Evolutionary conservation across 2,329 filamentous ascomycete species (phyloP).

Genomic region (Colletotrichum lentis): DNA sequence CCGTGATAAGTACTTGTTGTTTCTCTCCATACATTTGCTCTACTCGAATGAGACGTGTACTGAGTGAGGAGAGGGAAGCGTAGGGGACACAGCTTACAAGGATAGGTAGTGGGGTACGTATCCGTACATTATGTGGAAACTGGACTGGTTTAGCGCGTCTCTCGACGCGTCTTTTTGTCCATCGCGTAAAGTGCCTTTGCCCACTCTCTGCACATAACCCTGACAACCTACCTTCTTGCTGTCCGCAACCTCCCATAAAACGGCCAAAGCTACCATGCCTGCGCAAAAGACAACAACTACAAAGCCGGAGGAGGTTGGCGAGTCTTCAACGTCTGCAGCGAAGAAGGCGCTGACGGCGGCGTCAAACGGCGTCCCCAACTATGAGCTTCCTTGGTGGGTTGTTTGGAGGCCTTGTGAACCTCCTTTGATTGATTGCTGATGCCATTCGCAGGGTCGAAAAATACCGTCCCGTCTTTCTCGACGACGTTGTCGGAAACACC

Average conservation of each 20-base stretch:
- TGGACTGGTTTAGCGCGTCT: conserved; percentile 15
- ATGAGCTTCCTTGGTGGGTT: conserved; percentile 80
- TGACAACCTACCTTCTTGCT: background rate
- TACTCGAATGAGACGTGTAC: background rate
- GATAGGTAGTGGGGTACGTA: background rate
- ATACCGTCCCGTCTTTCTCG: conserved; percentile 91
- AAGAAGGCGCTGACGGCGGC: conserved; percentile 63
- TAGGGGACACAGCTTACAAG: background rate
- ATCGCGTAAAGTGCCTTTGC: conserved; percentile 38
- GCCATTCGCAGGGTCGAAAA: conserved; percentile 84
- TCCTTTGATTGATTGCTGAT: conserved; percentile 32
- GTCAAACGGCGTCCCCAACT: conserved; percentile 62
- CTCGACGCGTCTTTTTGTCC: conserved; percentile 36
- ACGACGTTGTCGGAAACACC: conserved; percentile 97
- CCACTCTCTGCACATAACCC: conserved; percentile 17
- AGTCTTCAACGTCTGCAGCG: conserved; percentile 67
- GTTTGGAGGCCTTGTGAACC: conserved; percentile 27
- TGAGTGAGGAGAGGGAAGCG: background rate
- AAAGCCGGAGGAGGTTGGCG: conserved; percentile 62
- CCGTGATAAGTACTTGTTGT: background rate
- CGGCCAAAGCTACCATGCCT: conserved; percentile 24
- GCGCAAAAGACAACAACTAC: conserved; percentile 58
- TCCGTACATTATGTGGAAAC: background rate
- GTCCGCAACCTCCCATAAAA: conserved; percentile 5
- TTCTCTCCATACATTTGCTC: background rate